Base-by-base conservation (phyloP, 1,284 basidiomycete species). In the Heterobasidion parviporum region DNA sequence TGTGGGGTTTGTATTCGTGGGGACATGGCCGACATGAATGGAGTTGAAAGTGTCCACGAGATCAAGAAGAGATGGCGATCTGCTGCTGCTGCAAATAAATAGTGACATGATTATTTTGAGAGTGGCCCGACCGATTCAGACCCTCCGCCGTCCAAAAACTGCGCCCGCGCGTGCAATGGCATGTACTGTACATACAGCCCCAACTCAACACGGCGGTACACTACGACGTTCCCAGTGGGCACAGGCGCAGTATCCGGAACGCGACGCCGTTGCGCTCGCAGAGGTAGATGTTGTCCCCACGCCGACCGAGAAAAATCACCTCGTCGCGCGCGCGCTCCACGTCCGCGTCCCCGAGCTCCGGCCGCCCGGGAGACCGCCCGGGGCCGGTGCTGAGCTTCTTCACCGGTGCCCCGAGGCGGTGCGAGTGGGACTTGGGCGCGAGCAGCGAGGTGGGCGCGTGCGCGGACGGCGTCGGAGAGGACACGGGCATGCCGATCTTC, bases 241-340 rank as follows among this genome's bases (percentile, higher is more conserved):
- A 74, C 45, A 92, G 75, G 63, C 78, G 77, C 59, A 92, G 71
- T 64, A 92, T 82, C 65, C 89, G 79, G 71, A 92, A 92, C 41
- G 83, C 82, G 54, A 77, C 79, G 54, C 77, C 72, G 64, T 82
- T 85, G 64, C 85, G 78, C 73, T 92, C 89, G 64, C 89, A 92
- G 54, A 91, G 73, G 65, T 90, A 92, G 56, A 91, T 79, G 56
- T 84, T 81, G 63, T 92, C 81, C 47, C 80, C 78, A 60, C 80
- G 82, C 60, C 89, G 77, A 54, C 89, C 89, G 35, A 92, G 74
- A 68, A 85, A 90, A 53, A 91, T 68, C 14, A 92, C 80, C 64
- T 90, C 89, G 56, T 91, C 85, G 32, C 75, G 73, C 50, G 72
- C 67, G 56, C 66, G 64, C 38, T 87, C 85, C 34, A 70, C 63